Evolutionary conservation across 73 alveolate genomes (phyloP), one percentile per base, ranked within the genome.

Genomic region (Paraurostyla sp.): DNA sequence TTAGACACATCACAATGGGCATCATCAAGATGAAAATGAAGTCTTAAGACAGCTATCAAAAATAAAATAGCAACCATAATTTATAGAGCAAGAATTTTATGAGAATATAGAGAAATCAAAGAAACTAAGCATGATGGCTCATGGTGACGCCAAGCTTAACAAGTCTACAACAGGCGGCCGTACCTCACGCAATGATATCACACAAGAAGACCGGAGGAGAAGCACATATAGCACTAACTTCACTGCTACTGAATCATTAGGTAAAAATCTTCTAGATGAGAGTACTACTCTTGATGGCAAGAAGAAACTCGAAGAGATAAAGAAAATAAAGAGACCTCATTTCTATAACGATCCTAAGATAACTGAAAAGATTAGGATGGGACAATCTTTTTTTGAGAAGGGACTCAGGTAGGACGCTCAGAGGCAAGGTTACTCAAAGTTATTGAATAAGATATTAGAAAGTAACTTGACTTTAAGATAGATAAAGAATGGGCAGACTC

Each of bases 401-500:
- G 86, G 71, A 45, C 20, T 48, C 4, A n/a, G 86, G 23, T 38
- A 73, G 46, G 86, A 73, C 27, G 35, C 46, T 48, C n/a, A n/a
- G 0, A 73, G 60, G 35, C 30, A 78, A 35, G 89, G 89, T 9
- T 78, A 32, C 50, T n/a, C 38, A 32, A 56, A 81, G 41, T 36
- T 81, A 23, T 45, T 81, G 15, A 36, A 30, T 1, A 52, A 81
- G 58, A 58, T 81, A 0, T 32, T 25, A 43, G 91, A 81, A 0
- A 51, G 81, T 41, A 81, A 81, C 30, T 40, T 81, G 33, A 81
- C 91, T 4, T 22, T 81, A 4, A 52, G 91, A 32, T 57, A 81
- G 41, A 58, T 81, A 4, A 81, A 81, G 51, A 81, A 81, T 58
- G 91, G 91, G 49, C 36, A 57, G 30, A 81, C 91, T 1, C 38